Conservation (phyloP, 139 green algal genomes). For the Chlorella vulgaris region DNA sequence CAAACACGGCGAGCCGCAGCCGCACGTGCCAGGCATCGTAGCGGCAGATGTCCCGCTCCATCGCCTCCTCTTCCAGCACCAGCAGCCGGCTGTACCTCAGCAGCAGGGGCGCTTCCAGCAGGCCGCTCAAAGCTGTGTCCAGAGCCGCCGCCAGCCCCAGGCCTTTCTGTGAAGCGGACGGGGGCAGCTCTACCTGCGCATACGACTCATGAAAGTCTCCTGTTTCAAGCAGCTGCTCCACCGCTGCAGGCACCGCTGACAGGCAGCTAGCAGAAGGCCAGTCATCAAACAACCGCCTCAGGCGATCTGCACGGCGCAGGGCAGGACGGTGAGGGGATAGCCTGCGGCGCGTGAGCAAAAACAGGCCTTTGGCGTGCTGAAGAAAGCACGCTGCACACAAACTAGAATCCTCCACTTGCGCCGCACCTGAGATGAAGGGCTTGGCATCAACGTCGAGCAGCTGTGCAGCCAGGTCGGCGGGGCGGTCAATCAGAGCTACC, state of each 20-base stretch:
- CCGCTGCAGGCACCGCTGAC: background rate
- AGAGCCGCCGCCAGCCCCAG: background rate
- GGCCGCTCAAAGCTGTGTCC: background rate
- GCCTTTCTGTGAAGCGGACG: background rate
- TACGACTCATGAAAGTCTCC: too few relatives aligned
- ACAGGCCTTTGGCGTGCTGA: background rate
- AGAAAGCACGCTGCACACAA: background rate
- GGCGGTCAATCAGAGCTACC: conserved; percentile 21
- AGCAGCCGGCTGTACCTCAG: conserved; percentile 39
- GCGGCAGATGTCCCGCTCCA: conserved; percentile 45
- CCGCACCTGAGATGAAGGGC: conserved; percentile 35
- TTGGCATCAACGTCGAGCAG: conserved; percentile 35
- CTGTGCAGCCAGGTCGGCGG: background rate
- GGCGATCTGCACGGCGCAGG: background rate
- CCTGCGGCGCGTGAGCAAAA: background rate
- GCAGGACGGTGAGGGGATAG: background rate
- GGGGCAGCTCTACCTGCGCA: background rate
- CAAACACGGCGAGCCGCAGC: conserved; percentile 20
- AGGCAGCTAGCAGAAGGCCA: background rate
- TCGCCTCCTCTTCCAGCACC: conserved; percentile 44
- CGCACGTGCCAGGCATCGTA: conserved; percentile 42
- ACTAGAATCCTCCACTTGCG: too few relatives aligned
- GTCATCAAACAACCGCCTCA: background rate
- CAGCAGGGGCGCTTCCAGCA: background rate
- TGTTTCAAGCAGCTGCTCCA: background rate